Conservation (phyloP, 805 yeast genomes). For the Isabelozyma gotoi region DNA sequence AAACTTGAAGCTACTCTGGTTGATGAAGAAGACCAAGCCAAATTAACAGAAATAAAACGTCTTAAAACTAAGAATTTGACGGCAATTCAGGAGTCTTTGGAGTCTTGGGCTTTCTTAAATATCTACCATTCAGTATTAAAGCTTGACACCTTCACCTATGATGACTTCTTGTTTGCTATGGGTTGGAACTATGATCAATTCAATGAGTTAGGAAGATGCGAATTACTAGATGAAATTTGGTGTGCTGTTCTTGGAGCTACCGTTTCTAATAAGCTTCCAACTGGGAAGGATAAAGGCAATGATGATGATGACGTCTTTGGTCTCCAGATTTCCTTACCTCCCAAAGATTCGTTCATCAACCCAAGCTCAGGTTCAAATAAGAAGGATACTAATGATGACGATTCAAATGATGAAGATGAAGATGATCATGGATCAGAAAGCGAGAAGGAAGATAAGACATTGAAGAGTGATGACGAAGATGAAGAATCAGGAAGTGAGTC, state of each 20-base stretch:
- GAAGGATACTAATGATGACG: slow-evolving; percentile 17
- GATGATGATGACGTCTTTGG: slow-evolving; percentile 32
- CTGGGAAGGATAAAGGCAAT: slow-evolving; percentile 24
- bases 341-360: slow-evolving; percentile 17
- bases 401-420: slow-evolving; percentile 16
- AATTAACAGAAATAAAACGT: slow-evolving; percentile 8
- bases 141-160: slow-evolving; percentile 77
- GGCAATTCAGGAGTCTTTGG: slow-evolving; percentile 49
- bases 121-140: slow-evolving; percentile 62
- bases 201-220: slow-evolving; percentile 45
- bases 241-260: slow-evolving; percentile 61
- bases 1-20: background rate
- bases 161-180: slow-evolving; percentile 66
- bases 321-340: slow-evolving; percentile 30
- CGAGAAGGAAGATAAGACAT: slow-evolving; percentile 19
- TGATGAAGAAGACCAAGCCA: slow-evolving; percentile 7
- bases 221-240: slow-evolving; percentile 63
- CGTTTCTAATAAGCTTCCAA: slow-evolving; percentile 40
- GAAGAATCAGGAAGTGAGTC: slow-evolving; percentile 14
- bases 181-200: slow-evolving; percentile 42
- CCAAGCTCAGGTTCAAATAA: slow-evolving; percentile 10
- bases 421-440: slow-evolving; percentile 23
- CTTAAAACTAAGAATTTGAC: slow-evolving; percentile 10
- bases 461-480: slow-evolving; percentile 21
- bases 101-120: slow-evolving; percentile 74